A percentile compares a stretch with the other conserved stretches of the same genome.
Conservation (phyloP, 805 yeast species). For the Schwanniomyces polymorphus region DNA sequence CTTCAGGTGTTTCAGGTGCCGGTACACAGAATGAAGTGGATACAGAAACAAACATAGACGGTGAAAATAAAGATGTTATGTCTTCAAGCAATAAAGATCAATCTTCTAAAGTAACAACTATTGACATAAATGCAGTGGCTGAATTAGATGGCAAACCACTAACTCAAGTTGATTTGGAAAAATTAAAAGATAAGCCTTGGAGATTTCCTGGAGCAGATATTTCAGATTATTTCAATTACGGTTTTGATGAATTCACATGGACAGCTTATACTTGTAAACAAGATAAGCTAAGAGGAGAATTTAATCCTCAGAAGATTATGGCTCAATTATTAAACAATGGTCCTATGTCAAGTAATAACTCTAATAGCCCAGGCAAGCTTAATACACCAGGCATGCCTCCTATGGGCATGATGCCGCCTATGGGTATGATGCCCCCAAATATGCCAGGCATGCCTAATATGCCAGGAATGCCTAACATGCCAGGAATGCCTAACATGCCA, state of each 20-base stretch:
- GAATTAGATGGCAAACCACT: conserved; percentile 78
- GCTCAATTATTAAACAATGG: conserved; percentile 51
- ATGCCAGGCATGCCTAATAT: conserved; percentile 15
- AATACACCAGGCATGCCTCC: conserved; percentile 23
- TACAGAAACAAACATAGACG: conserved; percentile 18
- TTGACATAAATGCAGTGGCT: conserved; percentile 72
- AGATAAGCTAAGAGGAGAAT: conserved; percentile 76
- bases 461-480: conserved; percentile 17
- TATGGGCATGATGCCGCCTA: conserved; percentile 13
- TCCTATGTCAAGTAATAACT: conserved; percentile 8
- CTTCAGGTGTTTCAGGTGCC: conserved; percentile 22
- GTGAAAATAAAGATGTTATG: conserved; percentile 18
- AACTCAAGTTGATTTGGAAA: conserved; percentile 76
- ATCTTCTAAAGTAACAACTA: conserved; percentile 40
- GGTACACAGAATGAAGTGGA: conserved; percentile 31
- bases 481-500: conserved; percentile 23
- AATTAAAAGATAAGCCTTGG: conserved; percentile 95
- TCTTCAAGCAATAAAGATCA: conserved; percentile 36
- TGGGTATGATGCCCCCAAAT: conserved; percentile 20
- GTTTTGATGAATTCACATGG: conserved; percentile 97
- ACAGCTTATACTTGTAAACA: conserved; percentile 86
- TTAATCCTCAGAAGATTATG: conserved; percentile 78
- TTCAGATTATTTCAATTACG: conserved; percentile 93
- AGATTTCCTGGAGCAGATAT: conserved; percentile 95
- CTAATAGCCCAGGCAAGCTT: conserved; percentile 15